Evolutionary conservation across 192 early-diverging fungal genomes (phyloP), one percentile per base, ranked within the genome.

Genomic region (Coemansia sp.): DNA sequence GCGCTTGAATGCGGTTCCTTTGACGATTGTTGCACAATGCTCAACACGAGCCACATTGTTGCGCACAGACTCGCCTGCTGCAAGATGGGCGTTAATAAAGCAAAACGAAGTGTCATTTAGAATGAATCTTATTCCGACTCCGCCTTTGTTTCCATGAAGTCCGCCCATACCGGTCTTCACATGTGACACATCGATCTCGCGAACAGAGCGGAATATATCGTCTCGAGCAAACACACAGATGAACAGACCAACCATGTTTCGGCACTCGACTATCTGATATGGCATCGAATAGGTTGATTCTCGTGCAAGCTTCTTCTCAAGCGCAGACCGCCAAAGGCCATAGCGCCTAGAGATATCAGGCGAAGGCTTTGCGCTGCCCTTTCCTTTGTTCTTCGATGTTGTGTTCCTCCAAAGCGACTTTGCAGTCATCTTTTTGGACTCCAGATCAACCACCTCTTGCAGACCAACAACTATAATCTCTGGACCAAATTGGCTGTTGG

Each of bases 381-480:
- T 55, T 32, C 40, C 42, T 41, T 75, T 75, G 68, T 19, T 19
- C 42, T 74, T 74, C 1, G 74, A 59, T 14, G 79, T 73, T 12
- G 82, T 76, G 57, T 71, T 77, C 48, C 59, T 70, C 68, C 69
- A 77, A 46, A 81, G 68, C 38, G 75, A 83, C 61, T 72, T 91
- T 54, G 91, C 92, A 13, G 89, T 92, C 84, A 87, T 84, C 69
- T 91, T 91, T 68, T 94, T 85, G 57, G 61, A 84, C 79, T 84
- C 93, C 43, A 99, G 84, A 70, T 99, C 92, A 10, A 99, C 97
- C 49, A 99, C 90, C 78, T 99, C 98, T 71, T 99, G 96, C 65
- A 98, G 89, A 22, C 95, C 97, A 69, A 99, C 89, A 0, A 91
- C 90, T 42, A 89, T 87, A 4, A 98, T 61, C 56, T 98, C 90